A percentile compares a stretch with the other conserved stretches of the same genome.
These are phyloP conservation scores for Posidonia oceanica DNA, from an alignment of 116 monocot species.

Conservation along the genomic window DNA sequence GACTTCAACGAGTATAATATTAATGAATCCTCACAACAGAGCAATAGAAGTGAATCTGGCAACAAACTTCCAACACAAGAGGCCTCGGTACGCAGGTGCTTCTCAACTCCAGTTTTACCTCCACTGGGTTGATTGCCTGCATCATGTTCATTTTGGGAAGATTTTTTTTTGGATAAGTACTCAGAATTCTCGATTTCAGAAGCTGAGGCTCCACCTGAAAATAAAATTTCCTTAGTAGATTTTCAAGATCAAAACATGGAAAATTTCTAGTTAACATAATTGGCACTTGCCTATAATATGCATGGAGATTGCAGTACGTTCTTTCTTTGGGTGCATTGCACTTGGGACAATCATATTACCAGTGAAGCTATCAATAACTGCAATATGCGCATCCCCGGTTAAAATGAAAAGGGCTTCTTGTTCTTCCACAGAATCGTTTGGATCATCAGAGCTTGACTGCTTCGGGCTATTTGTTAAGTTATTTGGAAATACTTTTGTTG, in stretches of 20 bases:
- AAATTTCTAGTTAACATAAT: not conserved
- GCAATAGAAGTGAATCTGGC: conserved; percentile 41
- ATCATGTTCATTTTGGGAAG: conserved; percentile 14
- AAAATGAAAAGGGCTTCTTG: conserved; percentile 40
- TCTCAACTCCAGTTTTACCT: conserved; percentile 14
- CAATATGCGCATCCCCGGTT: conserved; percentile 51
- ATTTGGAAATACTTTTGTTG: conserved; percentile 15
- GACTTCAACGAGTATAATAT: conserved; percentile 50
- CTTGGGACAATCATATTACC: conserved; percentile 38
- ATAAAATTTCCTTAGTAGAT: not conserved
- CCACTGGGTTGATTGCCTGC: conserved; percentile 14
- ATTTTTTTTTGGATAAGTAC: conserved; percentile 10
- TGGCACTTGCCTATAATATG: conserved; percentile 84
- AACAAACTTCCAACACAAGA: conserved; percentile 6
- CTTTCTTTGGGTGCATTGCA: conserved; percentile 33
- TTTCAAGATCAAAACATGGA: not conserved
- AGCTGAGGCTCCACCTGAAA: conserved; percentile 24
- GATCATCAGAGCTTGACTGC: conserved; percentile 8
- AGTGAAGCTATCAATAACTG: conserved; percentile 37
- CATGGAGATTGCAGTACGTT: conserved; percentile 67
- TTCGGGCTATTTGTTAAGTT: conserved; percentile 15
- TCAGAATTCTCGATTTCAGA: conserved; percentile 1
- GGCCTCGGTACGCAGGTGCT: conserved; percentile 7
- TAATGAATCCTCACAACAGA: conserved; percentile 63
- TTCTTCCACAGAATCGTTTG: conserved; percentile 22